Evolutionary conservation across 495 filamentous ascomycete genomes (phyloP).

Genomic region (Aspergillus heteromorphus): DNA sequence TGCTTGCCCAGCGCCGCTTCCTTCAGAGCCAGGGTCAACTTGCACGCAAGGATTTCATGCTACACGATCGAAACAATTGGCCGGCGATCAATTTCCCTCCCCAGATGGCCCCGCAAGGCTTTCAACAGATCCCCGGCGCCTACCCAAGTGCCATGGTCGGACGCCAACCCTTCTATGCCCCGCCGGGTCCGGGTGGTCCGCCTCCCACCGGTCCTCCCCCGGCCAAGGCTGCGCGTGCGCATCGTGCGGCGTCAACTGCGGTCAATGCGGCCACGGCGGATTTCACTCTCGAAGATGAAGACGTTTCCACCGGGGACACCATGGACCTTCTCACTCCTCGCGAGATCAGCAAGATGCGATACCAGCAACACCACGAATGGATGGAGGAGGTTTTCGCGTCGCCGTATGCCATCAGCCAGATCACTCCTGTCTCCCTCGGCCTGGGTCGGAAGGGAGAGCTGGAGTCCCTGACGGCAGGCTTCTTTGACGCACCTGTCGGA

Average conservation of each 20-base stretch:
- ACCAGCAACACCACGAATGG: conserved; percentile 95
- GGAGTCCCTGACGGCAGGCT: conserved; percentile 70
- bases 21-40: conserved; percentile 77
- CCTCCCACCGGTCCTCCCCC: conserved; percentile 23
- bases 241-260: conserved; percentile 33
- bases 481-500: conserved; percentile 57
- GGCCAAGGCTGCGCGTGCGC: conserved; percentile 32
- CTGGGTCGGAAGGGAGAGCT: conserved; percentile 84
- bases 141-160: conserved; percentile 28
- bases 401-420: conserved; percentile 73
- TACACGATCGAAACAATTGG: conserved; percentile 84
- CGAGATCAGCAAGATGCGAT: conserved; percentile 78
- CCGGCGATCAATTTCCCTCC: conserved; percentile 70
- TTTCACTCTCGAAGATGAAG: conserved; percentile 74
- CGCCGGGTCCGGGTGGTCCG: conserved; percentile 26
- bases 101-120: conserved; percentile 37
- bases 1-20: conserved; percentile 59
- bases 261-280: conserved; percentile 41
- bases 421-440: conserved; percentile 81
- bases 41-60: conserved; percentile 86
- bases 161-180: conserved; percentile 37
- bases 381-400: conserved; percentile 96
- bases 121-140: conserved; percentile 24
- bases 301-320: conserved; percentile 74
- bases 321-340: conserved; percentile 83